These are phyloP conservation scores for Clarireedia homoeocarpa DNA, from an alignment of 2,329 filamentous ascomycete species.

Conservation along the genomic window DNA sequence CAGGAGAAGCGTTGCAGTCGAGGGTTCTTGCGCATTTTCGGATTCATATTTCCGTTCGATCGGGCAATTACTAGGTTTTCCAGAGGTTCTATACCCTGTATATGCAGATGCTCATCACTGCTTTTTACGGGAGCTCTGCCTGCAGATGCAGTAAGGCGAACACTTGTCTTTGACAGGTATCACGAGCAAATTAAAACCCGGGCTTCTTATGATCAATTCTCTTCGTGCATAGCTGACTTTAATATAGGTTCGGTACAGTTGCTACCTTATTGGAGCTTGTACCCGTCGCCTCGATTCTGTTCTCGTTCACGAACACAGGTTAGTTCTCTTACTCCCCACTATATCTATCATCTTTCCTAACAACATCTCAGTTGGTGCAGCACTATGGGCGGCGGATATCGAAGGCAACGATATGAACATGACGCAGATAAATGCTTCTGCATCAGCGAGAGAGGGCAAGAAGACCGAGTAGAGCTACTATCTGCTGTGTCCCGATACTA, in stretches of 20 bases:
- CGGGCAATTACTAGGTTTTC: background rate
- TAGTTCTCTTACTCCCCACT: slow-evolving; percentile 11
- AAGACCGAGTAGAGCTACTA: slow-evolving; percentile 13
- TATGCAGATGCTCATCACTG: background rate
- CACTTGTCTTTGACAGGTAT: slow-evolving; percentile 3
- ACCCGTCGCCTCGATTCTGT: slow-evolving; percentile 73
- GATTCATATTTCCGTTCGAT: background rate
- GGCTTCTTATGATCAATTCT: background rate
- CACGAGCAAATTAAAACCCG: background rate
- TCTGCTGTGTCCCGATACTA: slow-evolving; percentile 20
- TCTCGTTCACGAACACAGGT: slow-evolving; percentile 82
- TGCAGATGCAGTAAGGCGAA: background rate
- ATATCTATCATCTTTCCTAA: background rate
- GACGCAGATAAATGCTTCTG: slow-evolving; percentile 20
- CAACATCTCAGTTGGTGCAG: slow-evolving; percentile 63
- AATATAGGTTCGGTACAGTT: slow-evolving; percentile 62
- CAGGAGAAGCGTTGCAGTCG: too few species aligned
- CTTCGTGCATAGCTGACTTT: slow-evolving; percentile 3
- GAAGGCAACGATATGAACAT: slow-evolving; percentile 38
- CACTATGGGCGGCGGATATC: slow-evolving; percentile 88
- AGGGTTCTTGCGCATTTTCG: background rate
- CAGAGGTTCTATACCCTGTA: background rate
- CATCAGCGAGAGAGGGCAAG: slow-evolving; percentile 13
- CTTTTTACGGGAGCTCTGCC: background rate
- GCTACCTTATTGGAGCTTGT: slow-evolving; percentile 79